Evolutionary conservation across 2,329 filamentous ascomycete genomes (phyloP), one percentile per base, ranked within the genome.

Genomic region (Coniochaeta sp.): DNA sequence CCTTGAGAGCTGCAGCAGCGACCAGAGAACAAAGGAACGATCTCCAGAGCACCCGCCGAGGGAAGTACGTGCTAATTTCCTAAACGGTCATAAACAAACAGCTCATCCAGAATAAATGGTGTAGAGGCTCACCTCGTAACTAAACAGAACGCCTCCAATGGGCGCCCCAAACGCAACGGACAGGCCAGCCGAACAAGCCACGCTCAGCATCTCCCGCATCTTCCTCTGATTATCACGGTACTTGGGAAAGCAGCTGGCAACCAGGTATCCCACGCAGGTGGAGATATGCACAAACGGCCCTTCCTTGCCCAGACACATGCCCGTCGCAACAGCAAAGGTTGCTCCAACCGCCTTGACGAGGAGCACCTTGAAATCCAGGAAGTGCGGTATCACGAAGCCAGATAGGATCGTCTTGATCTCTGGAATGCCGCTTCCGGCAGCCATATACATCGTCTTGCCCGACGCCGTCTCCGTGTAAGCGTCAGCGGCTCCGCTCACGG

Each of bases 161-260:
- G 84, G 84, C 22, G 84, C 83, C 6, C 84, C 84, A 64, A 86
- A 87, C 0, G 83, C 84, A 0, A 86, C 84, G 19, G 79, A 81
- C 56, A 87, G 69, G 1, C 83, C 84, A 14, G 81, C 74, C 0
- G 83, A 81, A 63, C 81, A 85, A 1, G 81, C 80, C 3, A 82
- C 82, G 52, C 79, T 81, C 12, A 86, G 73, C 67, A 86, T 77
- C 69, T 86, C 82, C 12, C 82, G 72, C 74, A 85, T 77, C 68
- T 85, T 84, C 44, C 81, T 72, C 9, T 79, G 79, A 67, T 86
- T 86, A 9, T 79, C 73, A n/a, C 73, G 70, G 66, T 85, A 85
- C 65, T 85, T 85, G 0, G 80, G 78, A 50, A 85, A 80, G n/a
- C 71, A 62, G 19, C 67, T 74, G 9, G 77, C 80, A 0, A 84